These are phyloP conservation scores for Psilocybe tampanensis DNA, from an alignment of 768 basidiomycete species.

Conservation along the genomic window DNA sequence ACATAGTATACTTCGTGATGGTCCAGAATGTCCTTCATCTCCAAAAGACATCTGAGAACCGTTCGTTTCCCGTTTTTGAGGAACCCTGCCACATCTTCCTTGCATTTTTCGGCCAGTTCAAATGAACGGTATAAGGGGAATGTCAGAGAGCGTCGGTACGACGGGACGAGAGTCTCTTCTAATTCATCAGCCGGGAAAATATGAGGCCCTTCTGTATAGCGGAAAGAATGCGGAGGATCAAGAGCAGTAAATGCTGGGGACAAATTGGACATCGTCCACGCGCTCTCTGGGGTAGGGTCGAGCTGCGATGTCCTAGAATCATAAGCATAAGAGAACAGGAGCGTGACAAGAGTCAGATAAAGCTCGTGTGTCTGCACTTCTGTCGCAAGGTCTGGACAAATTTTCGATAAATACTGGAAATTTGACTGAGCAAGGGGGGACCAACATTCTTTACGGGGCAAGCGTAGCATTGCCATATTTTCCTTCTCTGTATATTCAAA, in stretches of 20 bases:
- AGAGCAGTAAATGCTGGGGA: constrained; percentile 83
- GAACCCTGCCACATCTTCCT: constrained; percentile 58
- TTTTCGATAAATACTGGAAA: not conserved
- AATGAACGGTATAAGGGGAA: constrained; percentile 86
- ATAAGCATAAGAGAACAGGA: constrained; percentile 83
- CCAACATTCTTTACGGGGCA: constrained; percentile 59
- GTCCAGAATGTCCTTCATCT: constrained; percentile 74
- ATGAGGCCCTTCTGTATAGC: constrained; percentile 17
- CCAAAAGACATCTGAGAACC: constrained; percentile 67
- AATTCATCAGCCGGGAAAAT: constrained; percentile 49
- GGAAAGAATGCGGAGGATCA: constrained; percentile 61
- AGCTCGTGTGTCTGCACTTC: constrained; percentile 57
- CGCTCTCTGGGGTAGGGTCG: constrained; percentile 86
- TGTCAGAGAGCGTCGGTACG: constrained; percentile 73
- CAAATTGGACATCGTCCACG: constrained; percentile 80
- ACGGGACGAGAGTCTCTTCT: constrained; percentile 52
- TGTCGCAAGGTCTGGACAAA: constrained; percentile 59
- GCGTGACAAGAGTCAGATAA: constrained; percentile 67
- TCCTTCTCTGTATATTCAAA: constrained; percentile 73
- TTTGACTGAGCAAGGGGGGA: not conserved
- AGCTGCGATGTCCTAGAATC: constrained; percentile 76
- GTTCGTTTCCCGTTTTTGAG: constrained; percentile 63
- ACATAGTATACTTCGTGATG: constrained; percentile 86
- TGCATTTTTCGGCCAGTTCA: constrained; percentile 69
- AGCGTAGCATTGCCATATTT: constrained; percentile 62